phyloP scores from a whole-genome alignment of 805 yeast species.

The Metschnikowia aberdeeniae region DNA sequence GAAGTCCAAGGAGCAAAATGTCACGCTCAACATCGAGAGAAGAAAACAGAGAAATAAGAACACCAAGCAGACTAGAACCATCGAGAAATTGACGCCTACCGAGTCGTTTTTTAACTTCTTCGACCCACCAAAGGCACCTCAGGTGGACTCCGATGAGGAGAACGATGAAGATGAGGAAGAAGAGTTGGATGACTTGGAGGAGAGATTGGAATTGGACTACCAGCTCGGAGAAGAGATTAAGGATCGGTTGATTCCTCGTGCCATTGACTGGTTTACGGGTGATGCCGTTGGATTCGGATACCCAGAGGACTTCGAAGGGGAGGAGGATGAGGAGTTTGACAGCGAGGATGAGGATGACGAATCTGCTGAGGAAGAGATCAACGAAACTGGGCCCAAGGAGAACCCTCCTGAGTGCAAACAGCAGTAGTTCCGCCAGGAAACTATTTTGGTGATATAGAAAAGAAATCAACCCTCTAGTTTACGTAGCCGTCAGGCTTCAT shows the following conservation, averaged over 20 bases:
- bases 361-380: conserved; percentile 59
- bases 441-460: neutral
- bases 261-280: conserved; percentile 98
- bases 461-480: neutral
- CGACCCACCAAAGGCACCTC: conserved; percentile 83
- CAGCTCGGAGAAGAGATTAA: conserved; percentile 94
- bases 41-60: conserved; percentile 96
- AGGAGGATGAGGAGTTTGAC: conserved; percentile 56
- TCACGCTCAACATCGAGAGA: conserved; percentile 83
- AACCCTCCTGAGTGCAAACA: conserved; percentile 79
- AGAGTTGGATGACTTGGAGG: conserved; percentile 72
- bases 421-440: conserved; percentile 31
- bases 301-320: conserved; percentile 58
- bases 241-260: conserved; percentile 93
- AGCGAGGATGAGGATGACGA: conserved; percentile 61
- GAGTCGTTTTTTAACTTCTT: conserved; percentile 96
- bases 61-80: conserved; percentile 93
- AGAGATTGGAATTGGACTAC: conserved; percentile 84
- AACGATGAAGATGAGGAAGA: conserved; percentile 51
- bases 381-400: conserved; percentile 47
- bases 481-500: neutral
- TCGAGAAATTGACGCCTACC: conserved; percentile 90
- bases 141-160: conserved; percentile 49
- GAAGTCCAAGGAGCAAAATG: conserved; percentile 75
- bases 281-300: conserved; percentile 77